Percentiles rank a stretch among this genome's conserved stretches.
phyloP scores from a whole-genome alignment of 352 stramenopile species.

The Phytophthora cactorum region DNA sequence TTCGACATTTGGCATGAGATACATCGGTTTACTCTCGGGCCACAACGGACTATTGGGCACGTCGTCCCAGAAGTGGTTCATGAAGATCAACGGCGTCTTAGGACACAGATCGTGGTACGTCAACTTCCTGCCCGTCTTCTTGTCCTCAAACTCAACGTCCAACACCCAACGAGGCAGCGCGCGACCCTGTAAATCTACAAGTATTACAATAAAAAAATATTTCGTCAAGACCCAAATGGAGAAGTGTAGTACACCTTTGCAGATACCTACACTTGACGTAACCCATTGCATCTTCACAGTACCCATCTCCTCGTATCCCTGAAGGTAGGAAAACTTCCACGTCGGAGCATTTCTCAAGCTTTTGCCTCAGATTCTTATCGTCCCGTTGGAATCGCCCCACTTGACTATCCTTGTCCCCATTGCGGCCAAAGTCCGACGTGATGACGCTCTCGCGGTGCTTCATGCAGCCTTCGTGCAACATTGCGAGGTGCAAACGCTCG shows the following conservation, averaged over 20 bases:
- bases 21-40: conserved; percentile 48
- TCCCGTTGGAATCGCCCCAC: conserved; percentile 34
- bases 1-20: conserved; percentile 60
- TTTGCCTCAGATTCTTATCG: conserved; percentile 47
- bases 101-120: conserved; percentile 67
- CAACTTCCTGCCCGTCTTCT: conserved; percentile 29
- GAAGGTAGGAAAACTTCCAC: conserved; percentile 68
- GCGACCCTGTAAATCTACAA: conserved; percentile 47
- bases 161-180: conserved; percentile 58
- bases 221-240: background rate
- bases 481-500: conserved; percentile 53
- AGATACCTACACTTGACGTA: conserved; percentile 63
- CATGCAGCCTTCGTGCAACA: conserved; percentile 58
- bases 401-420: conserved; percentile 16
- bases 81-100: conserved; percentile 55
- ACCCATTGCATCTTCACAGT: conserved; percentile 77
- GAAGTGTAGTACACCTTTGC: background rate
- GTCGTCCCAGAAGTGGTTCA: conserved; percentile 66
- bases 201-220: background rate
- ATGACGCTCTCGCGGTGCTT: conserved; percentile 48
- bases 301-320: conserved; percentile 56
- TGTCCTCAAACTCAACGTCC: conserved; percentile 41
- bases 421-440: conserved; percentile 40
- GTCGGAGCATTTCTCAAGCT: conserved; percentile 56
- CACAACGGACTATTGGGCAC: conserved; percentile 32